Conservation (phyloP, 345 rosid species). For the Laguncularia racemosa region DNA sequence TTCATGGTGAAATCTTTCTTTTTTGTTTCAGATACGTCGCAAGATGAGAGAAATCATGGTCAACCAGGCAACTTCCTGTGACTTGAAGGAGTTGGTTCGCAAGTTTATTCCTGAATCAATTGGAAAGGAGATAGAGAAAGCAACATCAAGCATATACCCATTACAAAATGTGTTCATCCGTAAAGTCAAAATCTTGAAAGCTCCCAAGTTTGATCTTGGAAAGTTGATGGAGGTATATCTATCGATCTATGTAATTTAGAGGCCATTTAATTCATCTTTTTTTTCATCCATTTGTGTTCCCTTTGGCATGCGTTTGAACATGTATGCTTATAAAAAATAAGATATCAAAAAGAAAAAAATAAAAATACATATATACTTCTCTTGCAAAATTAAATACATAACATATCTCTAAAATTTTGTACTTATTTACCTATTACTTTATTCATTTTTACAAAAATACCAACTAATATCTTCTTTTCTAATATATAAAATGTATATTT, state of each 20-base stretch:
- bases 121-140: conserved; percentile 88
- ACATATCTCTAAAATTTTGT: too few species aligned
- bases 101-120: conserved; percentile 82
- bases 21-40: conserved; percentile 50
- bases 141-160: conserved; percentile 71
- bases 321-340: too few species aligned
- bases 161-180: conserved; percentile 85
- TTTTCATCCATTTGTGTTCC: too few species aligned
- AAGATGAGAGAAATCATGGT: conserved; percentile 94
- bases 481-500: too few species aligned
- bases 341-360: too few species aligned
- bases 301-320: too few species aligned
- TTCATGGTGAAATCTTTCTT: background rate
- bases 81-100: conserved; percentile 75
- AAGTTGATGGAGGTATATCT: conserved; percentile 77
- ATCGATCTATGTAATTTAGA: background rate
- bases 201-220: conserved; percentile 98
- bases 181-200: conserved; percentile 87
- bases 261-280: too few species aligned
- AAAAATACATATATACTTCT: too few species aligned
- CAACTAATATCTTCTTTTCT: too few species aligned
- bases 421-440: too few species aligned
- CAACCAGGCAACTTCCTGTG: conserved; percentile 75
- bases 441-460: too few species aligned
- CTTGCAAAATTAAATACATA: too few species aligned